Conservation (phyloP, 2,329 filamentous ascomycete species). For the Botrytis fabae region DNA sequence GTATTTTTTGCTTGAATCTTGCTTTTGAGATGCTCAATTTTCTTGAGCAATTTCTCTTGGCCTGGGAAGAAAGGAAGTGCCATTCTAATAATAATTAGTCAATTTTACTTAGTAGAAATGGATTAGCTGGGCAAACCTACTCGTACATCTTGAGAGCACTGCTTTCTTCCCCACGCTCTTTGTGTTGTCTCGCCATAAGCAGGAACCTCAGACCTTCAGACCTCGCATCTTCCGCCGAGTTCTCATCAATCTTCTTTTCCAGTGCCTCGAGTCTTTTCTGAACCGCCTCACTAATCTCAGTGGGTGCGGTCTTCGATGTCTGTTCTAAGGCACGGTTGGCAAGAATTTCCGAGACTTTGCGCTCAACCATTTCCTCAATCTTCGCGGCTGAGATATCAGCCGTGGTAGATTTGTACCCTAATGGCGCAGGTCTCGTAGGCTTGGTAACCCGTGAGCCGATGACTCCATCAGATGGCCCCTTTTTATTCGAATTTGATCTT, state of each 20-base stretch:
- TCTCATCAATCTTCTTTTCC: constrained; percentile 76
- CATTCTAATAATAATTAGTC: constrained; percentile 50
- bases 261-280: constrained; percentile 79
- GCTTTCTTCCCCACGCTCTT: constrained; percentile 75
- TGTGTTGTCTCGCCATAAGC: constrained; percentile 89
- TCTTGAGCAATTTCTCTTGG: constrained; percentile 73
- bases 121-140: not conserved
- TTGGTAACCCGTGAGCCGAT: constrained; percentile 50
- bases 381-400: constrained; percentile 63
- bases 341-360: constrained; percentile 85
- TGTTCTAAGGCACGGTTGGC: constrained; percentile 69
- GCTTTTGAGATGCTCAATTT: constrained; percentile 63
- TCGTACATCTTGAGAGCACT: constrained; percentile 79
- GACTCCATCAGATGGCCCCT: constrained; percentile 39
- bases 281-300: constrained; percentile 71
- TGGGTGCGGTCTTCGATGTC: constrained; percentile 45
- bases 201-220: constrained; percentile 83
- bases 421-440: constrained; percentile 44
- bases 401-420: constrained; percentile 34
- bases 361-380: constrained; percentile 90
- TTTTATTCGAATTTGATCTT: constrained; percentile 42
- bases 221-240: constrained; percentile 66
- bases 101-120: not conserved
- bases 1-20: constrained; percentile 49
- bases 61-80: constrained; percentile 83